Evolutionary conservation across 176 grass and related monocot species (phyloP).

Genomic region (Ensete glaucum): DNA sequence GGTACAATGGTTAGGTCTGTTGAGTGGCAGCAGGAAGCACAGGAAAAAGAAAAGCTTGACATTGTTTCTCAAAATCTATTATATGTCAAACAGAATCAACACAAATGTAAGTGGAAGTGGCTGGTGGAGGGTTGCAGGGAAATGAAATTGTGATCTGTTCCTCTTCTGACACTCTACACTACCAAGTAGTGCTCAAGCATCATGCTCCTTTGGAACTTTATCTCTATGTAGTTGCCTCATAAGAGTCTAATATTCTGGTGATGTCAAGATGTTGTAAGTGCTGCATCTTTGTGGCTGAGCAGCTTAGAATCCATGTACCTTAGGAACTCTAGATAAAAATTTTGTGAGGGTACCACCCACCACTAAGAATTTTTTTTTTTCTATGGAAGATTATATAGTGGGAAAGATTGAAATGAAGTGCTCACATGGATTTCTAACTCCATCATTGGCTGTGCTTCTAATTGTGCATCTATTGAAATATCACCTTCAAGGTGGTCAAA

Average conservation of each 20-base stretch:
- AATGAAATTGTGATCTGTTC: neutral
- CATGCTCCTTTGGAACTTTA: neutral
- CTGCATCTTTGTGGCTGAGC: no score
- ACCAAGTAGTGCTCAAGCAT: neutral
- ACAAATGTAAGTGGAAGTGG: neutral
- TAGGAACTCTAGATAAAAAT: no score
- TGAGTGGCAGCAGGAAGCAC: constrained; percentile 10
- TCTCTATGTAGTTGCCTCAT: neutral
- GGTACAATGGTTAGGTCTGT: no score
- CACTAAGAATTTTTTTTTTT: no score
- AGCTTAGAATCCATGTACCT: no score
- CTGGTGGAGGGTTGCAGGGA: neutral
- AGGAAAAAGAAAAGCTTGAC: neutral
- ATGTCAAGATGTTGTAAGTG: neutral
- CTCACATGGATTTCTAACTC: no score
- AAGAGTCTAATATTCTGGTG: neutral
- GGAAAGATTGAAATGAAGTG: no score
- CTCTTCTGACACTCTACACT: neutral
- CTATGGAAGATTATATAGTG: no score
- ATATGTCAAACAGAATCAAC: neutral
- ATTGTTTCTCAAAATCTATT: neutral
- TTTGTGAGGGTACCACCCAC: no score
- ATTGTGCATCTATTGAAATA: no score
- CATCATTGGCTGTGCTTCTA: no score
- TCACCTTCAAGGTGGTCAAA: no score